Evolutionary conservation across 306 rosid species (phyloP).

Genomic region (Quercus cerris): DNA sequence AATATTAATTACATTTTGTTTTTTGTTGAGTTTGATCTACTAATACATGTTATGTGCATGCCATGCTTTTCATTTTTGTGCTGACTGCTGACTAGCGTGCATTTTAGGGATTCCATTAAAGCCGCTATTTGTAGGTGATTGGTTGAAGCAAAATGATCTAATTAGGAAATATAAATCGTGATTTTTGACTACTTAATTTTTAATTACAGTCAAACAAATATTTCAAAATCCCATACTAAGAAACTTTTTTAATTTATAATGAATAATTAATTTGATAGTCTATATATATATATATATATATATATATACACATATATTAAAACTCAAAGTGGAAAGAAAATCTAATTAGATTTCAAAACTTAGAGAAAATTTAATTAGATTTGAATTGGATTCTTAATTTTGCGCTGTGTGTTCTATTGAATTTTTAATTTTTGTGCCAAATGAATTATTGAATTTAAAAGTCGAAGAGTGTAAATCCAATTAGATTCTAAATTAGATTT

Average conservation of each 20-base stretch:
- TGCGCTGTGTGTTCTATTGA: too few species aligned
- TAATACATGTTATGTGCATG: neutral
- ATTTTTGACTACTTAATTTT: neutral
- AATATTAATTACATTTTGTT: neutral
- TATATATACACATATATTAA: too few species aligned
- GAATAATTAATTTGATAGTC: too few species aligned
- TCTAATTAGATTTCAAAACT: too few species aligned
- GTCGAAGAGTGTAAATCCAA: too few species aligned
- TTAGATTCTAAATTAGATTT: too few species aligned
- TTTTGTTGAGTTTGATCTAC: neutral
- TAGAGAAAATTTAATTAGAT: too few species aligned
- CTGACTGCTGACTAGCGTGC: neutral
- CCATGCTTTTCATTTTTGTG: neutral
- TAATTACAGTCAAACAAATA: neutral
- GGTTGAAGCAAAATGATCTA: neutral
- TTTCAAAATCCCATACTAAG: neutral
- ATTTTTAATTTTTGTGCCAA: too few species aligned
- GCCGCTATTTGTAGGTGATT: neutral
- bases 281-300: too few species aligned
- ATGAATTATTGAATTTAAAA: too few species aligned
- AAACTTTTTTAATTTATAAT: neutral
- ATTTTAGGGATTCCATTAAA: neutral
- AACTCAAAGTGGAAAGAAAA: too few species aligned
- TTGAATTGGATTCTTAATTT: too few species aligned
- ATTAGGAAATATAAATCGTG: neutral